Base-by-base conservation (phyloP, 1,284 basidiomycete genomes). In the Mycena citricolor region DNA sequence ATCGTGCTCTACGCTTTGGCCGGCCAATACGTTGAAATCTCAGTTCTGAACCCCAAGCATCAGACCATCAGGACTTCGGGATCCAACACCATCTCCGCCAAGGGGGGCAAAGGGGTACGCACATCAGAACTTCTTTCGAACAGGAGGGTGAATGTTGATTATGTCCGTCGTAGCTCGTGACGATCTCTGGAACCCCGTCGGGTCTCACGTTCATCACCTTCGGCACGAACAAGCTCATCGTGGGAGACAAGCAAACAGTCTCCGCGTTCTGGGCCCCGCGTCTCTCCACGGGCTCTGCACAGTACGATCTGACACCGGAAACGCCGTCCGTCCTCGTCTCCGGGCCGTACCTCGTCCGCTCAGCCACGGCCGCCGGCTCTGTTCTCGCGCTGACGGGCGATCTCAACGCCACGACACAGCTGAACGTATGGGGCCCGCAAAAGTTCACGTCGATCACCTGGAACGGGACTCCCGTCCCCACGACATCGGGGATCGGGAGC, bases 291-390 rank as follows among this genome's bases (percentile, higher is more conserved):
- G n/a, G n/a, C n/a, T 47, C 56, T 42, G 59, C 56, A 14, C 59
- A 57, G 28, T 66, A 66, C 44, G 61, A 64, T 31, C 49, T 57
- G 14, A 48, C 62, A 1, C 64, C 69, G 2, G 60, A 61, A 17
- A 55, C 57, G 8, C 59, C 68, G 2, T 63, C 65, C n/a, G 60
- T 68, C 4, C 56, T 74, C 12, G 63, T 75, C 23, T 57, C 61
- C n/a, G 74, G 74, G 1, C 71, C 73, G 0, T 73, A 74, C 50
- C 63, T 76, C 24, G 68, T 76, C 13, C 72, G 73, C 22, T 61
- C 60, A 34, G 73, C 70, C 0, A 57, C 64, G 6, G 58, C 65
- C n/a, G 47, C 54, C 5, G 62, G 62, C 5, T 47, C 52, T 8
- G 60, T 57, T 2, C 56, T 74, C 8, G 59, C 55, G 8, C 57